Evolutionary conservation across 805 yeast species (phyloP), one percentile per base, ranked within the genome.

Genomic region (Torulaspora indica): DNA sequence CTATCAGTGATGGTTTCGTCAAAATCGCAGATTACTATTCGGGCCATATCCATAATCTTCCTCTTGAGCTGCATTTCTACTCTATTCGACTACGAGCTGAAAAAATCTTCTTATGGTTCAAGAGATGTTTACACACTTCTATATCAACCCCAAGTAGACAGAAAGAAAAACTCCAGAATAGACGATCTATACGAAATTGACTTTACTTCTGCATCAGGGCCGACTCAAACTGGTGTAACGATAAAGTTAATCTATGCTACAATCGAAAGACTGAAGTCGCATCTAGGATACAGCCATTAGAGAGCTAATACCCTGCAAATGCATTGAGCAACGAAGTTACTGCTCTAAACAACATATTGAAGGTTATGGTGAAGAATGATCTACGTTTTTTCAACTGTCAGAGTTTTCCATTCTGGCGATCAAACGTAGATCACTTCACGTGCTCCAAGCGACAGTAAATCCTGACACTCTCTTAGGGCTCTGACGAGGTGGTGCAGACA

Each of bases 91-190:
- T n/a, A n/a, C n/a, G n/a, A n/a, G n/a, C n/a, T n/a, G 15, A 30
- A 15, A 30, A 15, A 23, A 17, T 20, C 5, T 15, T 14, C 31
- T 22, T n/a, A 25, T 8, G 15, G 6, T 24, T 13, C 20, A 24
- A 14, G 13, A 4, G 14, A 20, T 61, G 64, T 60, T 40, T 43
- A 51, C 66, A 60, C 66, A 40, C 66, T 61, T 61, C 66, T 61
- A 61, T 61, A 55, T 61, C 64, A 52, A 43, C 45, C 55, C 50
- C 45, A 48, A 48, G 61, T 60, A 44, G 35, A 38, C 36, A 40
- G 38, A 39, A 40, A 24, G 32, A 36, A 32, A 34, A 32, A 36
- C 23, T n/a, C n/a, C n/a, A n/a, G n/a, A n/a, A n/a, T n/a, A n/a
- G n/a, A n/a, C n/a, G n/a, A n/a, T n/a, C n/a, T n/a, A n/a, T n/a